Conservation (phyloP, 108 stramenopile genomes). For the Stephanodiscus triporus region DNA sequence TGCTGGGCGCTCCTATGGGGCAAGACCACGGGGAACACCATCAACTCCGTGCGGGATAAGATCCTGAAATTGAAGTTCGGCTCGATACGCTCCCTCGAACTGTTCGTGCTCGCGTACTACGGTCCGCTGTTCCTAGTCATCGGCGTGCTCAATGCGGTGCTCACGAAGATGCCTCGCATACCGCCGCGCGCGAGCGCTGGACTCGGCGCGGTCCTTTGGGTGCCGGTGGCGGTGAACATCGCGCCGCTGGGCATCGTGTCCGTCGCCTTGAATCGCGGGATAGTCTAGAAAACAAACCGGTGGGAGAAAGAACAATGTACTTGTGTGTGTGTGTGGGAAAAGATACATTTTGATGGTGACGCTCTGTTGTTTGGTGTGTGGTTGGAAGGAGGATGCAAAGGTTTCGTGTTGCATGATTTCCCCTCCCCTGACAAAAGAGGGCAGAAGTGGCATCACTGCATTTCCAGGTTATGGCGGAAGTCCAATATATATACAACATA, state of each 20-base stretch:
- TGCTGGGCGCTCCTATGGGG: conserved; percentile 36
- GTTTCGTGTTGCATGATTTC: too few relatives aligned
- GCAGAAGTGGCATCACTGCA: too few relatives aligned
- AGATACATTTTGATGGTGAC: too few relatives aligned
- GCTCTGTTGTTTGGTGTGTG: too few relatives aligned
- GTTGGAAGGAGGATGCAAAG: too few relatives aligned
- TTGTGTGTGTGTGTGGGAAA: too few relatives aligned
- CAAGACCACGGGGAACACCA: conserved; percentile 31
- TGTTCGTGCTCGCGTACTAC: conserved; percentile 26
- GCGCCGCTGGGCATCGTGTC: conserved; percentile 14
- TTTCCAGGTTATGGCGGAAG: too few relatives aligned
- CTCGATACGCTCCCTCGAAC: neutral
- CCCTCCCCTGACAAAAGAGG: too few relatives aligned
- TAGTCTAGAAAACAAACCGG: neutral
- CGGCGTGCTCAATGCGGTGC: conserved; percentile 11
- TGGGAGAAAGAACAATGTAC: too few relatives aligned
- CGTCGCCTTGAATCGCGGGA: conserved; percentile 11
- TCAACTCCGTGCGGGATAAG: conserved; percentile 22
- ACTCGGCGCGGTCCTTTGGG: conserved; percentile 17
- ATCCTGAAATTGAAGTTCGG: neutral
- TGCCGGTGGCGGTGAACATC: conserved; percentile 24
- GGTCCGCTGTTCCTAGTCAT: conserved; percentile 30
- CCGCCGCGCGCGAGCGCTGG: conserved; percentile 7
- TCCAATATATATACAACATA: too few relatives aligned
- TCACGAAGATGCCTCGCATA: conserved; percentile 17